Evolutionary conservation across 306 rosid genomes (phyloP).

Genomic region (Notholithocarpus densiflorus): DNA sequence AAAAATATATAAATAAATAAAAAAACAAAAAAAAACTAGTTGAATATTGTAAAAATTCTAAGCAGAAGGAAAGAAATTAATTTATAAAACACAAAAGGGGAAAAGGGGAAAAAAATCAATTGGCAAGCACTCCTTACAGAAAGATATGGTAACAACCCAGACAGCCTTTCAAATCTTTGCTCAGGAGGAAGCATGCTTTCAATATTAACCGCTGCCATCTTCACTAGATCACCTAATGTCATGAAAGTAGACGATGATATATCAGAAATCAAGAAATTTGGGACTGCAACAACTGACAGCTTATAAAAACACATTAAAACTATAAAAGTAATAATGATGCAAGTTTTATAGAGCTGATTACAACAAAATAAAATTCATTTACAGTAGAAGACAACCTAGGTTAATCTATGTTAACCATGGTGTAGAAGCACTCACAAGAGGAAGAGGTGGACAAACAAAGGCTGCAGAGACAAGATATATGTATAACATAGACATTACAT

Average conservation of each 20-base stretch:
- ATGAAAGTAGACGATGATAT: conserved; percentile 18
- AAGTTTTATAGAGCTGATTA: not conserved
- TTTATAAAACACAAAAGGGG: not conserved
- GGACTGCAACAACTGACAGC: not conserved
- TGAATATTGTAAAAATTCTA: not conserved
- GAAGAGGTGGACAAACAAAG: not conserved
- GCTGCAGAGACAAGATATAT: not conserved
- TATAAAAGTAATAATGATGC: not conserved
- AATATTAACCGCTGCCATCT: conserved; percentile 72
- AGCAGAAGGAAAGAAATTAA: not conserved
- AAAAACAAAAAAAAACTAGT: not conserved
- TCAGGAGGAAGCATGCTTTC: conserved; percentile 56
- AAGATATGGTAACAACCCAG: conserved; percentile 69
- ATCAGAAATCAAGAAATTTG: not conserved
- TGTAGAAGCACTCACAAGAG: not conserved
- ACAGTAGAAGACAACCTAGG: not conserved
- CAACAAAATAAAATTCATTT: not conserved
- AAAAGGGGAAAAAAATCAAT: not conserved
- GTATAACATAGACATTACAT: not conserved
- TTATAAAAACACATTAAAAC: not conserved
- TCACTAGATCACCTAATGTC: conserved; percentile 75
- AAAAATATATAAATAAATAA: no score
- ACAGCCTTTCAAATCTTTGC: conserved; percentile 45
- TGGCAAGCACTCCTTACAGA: conserved; percentile 58
- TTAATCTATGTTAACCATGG: not conserved